A percentile compares a stretch with the other conserved stretches of the same genome.
phyloP scores from a whole-genome alignment of 2,329 filamentous ascomycete species.

The Claviceps sp. region DNA sequence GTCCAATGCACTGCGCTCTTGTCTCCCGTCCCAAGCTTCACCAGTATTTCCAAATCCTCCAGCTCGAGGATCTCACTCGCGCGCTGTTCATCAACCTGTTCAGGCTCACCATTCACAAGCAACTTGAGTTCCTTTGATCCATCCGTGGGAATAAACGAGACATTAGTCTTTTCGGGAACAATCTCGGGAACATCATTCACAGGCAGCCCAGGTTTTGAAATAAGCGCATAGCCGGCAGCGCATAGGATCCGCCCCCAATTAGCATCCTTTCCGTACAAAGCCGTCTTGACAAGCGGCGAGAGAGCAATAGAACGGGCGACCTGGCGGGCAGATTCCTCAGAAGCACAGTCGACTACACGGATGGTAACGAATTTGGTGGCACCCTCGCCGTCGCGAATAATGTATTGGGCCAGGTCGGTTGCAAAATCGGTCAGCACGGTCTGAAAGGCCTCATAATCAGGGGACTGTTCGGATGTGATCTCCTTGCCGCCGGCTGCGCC shows the following conservation, averaged over 20 bases:
- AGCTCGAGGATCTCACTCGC: conserved; percentile 66
- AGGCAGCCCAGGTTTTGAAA: conserved; percentile 44
- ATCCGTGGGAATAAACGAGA: conserved; percentile 66
- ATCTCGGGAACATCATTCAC: conserved; percentile 49
- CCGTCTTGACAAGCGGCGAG: conserved; percentile 92
- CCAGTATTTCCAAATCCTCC: conserved; percentile 68
- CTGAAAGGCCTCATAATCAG: conserved; percentile 59
- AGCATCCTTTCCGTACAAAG: conserved; percentile 89
- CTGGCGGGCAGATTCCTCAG: conserved; percentile 57
- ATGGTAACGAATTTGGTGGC: conserved; percentile 98
- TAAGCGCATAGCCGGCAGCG: conserved; percentile 70
- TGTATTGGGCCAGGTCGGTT: conserved; percentile 74
- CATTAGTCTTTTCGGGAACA: conserved; percentile 55
- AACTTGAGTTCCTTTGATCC: conserved; percentile 66
- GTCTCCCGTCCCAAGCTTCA: conserved; percentile 55
- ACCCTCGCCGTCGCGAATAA: conserved; percentile 92
- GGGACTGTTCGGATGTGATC: conserved; percentile 38
- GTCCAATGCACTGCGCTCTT: conserved; percentile 68
- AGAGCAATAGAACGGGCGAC: conserved; percentile 81
- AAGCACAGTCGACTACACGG: conserved; percentile 59
- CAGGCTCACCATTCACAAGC: conserved; percentile 66
- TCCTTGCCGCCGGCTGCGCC: conserved; percentile 68
- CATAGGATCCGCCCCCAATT: conserved; percentile 98
- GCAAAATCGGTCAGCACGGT: conserved; percentile 63
- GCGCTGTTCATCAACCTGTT: conserved; percentile 61